Percentiles rank a stretch among this genome's conserved stretches.
Evolutionary conservation across 78 protist species (phyloP).

Genomic region (Capsaspora owczarzaki): DNA sequence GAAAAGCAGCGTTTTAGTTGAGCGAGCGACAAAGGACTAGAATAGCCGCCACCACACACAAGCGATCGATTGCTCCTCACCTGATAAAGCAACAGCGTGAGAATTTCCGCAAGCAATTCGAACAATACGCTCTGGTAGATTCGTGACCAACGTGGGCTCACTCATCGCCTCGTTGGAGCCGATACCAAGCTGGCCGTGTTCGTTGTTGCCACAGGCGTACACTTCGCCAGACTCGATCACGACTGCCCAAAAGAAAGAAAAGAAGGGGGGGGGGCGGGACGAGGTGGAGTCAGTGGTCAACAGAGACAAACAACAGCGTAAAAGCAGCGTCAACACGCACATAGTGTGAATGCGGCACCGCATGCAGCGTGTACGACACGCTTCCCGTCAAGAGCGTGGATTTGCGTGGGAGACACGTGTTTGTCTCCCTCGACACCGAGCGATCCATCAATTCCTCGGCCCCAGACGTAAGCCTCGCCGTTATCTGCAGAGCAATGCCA

Average conservation of each 20-base stretch:
- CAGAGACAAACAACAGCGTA: neutral
- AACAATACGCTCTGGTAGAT: neutral
- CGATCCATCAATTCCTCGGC: slow-evolving; percentile 11
- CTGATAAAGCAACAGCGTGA: neutral
- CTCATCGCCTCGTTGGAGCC: neutral
- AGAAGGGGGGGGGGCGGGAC: too few relatives aligned
- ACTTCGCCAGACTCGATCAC: neutral
- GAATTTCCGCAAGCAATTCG: neutral
- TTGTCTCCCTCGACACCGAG: neutral
- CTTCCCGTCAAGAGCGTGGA: neutral
- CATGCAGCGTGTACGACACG: neutral
- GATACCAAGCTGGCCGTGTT: neutral
- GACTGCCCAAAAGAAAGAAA: neutral
- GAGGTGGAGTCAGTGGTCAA: too few relatives aligned
- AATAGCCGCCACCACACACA: neutral
- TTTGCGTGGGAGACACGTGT: neutral
- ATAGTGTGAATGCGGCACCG: neutral
- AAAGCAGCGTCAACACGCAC: neutral
- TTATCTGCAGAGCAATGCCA: neutral
- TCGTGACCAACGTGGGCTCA: neutral
- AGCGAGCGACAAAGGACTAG: too few relatives aligned
- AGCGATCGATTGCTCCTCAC: neutral
- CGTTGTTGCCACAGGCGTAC: neutral
- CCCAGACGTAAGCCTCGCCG: slow-evolving; percentile 30
- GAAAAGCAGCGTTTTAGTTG: neutral